Percentiles rank a stretch among this genome's conserved stretches.
These are phyloP conservation scores for Aureobasidium mangrovei DNA, from an alignment of 2,329 filamentous ascomycete genomes.

Conservation along the genomic window DNA sequence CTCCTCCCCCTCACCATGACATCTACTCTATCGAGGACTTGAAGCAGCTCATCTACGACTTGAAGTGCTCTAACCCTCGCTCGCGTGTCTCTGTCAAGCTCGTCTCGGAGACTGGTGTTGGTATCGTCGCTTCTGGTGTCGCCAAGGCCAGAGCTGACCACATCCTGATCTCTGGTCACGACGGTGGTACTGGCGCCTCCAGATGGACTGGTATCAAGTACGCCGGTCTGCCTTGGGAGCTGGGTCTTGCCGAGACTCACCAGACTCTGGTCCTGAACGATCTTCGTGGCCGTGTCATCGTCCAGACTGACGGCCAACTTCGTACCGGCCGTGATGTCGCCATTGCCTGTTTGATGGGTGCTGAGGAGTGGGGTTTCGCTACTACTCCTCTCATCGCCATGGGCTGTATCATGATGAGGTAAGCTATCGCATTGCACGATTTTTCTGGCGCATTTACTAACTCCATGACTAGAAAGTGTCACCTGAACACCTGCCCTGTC, in stretches of 20 bases:
- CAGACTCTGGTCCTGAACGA: conserved; percentile 95
- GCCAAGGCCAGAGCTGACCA: conserved; percentile 97
- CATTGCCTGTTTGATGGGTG: conserved; percentile 87
- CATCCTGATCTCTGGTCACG: conserved; percentile 92
- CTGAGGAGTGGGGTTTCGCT: conserved; percentile 97
- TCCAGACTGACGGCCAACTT: conserved; percentile 92
- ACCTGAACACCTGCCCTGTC: conserved; percentile 71
- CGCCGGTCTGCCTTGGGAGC: conserved; percentile 90
- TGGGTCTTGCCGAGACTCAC: conserved; percentile 93
- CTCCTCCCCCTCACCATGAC: conserved; percentile 91
- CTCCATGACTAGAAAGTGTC: conserved; percentile 50
- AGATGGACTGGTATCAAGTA: conserved; percentile 99
- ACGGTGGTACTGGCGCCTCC: conserved; percentile 92
- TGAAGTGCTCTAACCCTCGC: conserved; percentile 92
- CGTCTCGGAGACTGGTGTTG: conserved; percentile 92
- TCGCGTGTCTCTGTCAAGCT: conserved; percentile 93
- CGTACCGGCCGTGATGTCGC: conserved; percentile 88
- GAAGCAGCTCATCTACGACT: conserved; percentile 94
- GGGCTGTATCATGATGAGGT: conserved; percentile 85
- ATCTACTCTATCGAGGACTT: conserved; percentile 98
- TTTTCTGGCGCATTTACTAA: no score
- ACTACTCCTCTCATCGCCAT: conserved; percentile 92
- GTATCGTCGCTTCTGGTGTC: conserved; percentile 94
- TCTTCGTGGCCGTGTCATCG: conserved; percentile 86
- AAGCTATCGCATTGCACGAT: no score